These are phyloP conservation scores for Schizopora paradoxa DNA, from an alignment of 1,284 basidiomycete species.

Conservation along the genomic window DNA sequence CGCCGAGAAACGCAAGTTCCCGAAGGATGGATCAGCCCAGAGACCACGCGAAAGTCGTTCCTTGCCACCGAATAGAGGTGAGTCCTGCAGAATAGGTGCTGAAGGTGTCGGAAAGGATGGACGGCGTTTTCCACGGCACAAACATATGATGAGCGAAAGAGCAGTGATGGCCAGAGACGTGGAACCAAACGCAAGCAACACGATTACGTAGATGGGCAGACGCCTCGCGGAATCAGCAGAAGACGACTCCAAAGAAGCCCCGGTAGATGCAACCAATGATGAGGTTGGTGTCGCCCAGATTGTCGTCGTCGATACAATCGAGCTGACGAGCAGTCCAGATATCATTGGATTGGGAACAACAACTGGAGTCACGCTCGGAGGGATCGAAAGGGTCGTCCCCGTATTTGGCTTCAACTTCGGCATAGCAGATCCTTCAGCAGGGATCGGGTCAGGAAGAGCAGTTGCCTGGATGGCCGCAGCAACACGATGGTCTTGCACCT, in stretches of 20 bases:
- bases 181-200: constrained; percentile 50
- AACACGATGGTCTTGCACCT: background rate
- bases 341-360: constrained; percentile 1
- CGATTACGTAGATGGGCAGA: constrained; percentile 44
- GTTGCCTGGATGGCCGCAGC: constrained; percentile 10
- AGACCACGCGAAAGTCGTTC: constrained; percentile 49
- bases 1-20: constrained; percentile 28
- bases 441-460: constrained; percentile 13
- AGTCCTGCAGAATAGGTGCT: constrained; percentile 63
- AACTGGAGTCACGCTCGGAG: constrained; percentile 4
- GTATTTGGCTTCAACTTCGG: background rate
- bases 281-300: constrained; percentile 4
- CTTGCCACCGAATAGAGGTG: constrained; percentile 69
- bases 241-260: background rate
- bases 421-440: background rate
- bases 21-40: constrained; percentile 16
- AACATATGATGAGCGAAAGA: constrained; percentile 44
- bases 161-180: constrained; percentile 46
- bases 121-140: constrained; percentile 43
- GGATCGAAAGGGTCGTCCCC: constrained; percentile 12
- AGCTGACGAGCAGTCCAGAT: background rate
- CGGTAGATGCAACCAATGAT: background rate
- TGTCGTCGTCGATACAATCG: constrained; percentile 10
- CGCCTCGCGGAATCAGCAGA: constrained; percentile 27
- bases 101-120: constrained; percentile 56